phyloP scores from a whole-genome alignment of 371 early-diverging fungal species.

The Dichotomocladium elegans region DNA sequence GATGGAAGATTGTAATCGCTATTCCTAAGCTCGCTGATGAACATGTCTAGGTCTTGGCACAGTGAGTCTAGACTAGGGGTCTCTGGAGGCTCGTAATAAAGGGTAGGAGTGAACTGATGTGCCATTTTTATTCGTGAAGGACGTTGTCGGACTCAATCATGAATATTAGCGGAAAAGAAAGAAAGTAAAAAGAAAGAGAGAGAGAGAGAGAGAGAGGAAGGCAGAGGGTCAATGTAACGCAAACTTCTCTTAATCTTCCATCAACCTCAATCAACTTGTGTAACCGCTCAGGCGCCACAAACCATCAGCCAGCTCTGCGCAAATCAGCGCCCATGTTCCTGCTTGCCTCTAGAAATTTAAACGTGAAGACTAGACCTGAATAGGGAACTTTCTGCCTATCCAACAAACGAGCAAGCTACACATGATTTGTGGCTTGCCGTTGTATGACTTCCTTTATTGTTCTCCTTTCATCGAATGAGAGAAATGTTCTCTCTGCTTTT shows the following conservation, averaged over 20 bases:
- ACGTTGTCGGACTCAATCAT: too few relatives aligned
- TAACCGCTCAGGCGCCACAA: not conserved
- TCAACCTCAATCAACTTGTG: not conserved
- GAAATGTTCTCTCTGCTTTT: not conserved
- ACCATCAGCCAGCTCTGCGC: too few relatives aligned
- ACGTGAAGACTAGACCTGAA: too few relatives aligned
- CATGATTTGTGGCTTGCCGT: not conserved
- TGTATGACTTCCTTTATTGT: not conserved
- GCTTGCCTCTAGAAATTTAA: too few relatives aligned
- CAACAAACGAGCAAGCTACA: not conserved
- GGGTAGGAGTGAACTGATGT: too few relatives aligned
- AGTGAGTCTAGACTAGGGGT: conserved; percentile 33
- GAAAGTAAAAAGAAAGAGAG: conserved; percentile 7
- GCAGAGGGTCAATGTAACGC: not conserved
- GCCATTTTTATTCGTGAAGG: too few relatives aligned
- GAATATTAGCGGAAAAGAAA: too few relatives aligned
- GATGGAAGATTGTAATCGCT: too few relatives aligned
- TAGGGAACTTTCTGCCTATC: too few relatives aligned
- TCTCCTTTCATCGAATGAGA: not conserved
- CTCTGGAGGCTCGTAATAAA: not conserved
- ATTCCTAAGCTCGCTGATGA: conserved; percentile 31
- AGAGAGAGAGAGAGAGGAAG: not conserved
- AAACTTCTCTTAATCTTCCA: not conserved
- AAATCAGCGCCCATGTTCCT: too few relatives aligned
- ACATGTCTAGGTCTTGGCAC: conserved; percentile 31